phyloP scores from a whole-genome alignment of 2,329 filamentous ascomycete genomes.

The Coniella lustricola region DNA sequence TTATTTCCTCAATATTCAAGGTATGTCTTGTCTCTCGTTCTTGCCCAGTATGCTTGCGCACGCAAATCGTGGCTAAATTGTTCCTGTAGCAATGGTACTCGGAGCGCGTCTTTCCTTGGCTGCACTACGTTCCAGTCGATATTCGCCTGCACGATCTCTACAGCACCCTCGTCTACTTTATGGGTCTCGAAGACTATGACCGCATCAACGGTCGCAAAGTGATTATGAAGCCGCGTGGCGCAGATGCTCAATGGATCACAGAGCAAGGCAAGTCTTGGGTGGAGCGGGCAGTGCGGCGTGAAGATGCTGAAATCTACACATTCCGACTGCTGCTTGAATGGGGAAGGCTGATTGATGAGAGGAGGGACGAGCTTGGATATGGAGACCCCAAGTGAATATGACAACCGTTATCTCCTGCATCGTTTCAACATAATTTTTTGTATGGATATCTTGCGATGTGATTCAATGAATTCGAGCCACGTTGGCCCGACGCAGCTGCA shows the following conservation, averaged over 20 bases:
- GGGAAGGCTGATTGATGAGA: slow-evolving; percentile 61
- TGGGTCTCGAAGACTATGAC: slow-evolving; percentile 44
- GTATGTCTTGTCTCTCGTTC: background rate
- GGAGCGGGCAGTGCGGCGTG: slow-evolving; percentile 52
- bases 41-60: background rate
- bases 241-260: slow-evolving; percentile 59
- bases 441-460: too few relatives aligned
- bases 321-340: slow-evolving; percentile 74
- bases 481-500: too few relatives aligned
- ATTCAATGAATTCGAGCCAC: too few relatives aligned
- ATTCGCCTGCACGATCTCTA: slow-evolving; percentile 66
- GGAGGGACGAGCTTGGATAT: slow-evolving; percentile 30
- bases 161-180: slow-evolving; percentile 68
- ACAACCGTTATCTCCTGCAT: background rate
- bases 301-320: slow-evolving; percentile 76
- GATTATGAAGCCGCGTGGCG: slow-evolving; percentile 39
- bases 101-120: slow-evolving; percentile 65
- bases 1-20: slow-evolving; percentile 65
- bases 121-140: slow-evolving; percentile 75
- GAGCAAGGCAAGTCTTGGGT: slow-evolving; percentile 61
- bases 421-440: too few relatives aligned
- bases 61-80: background rate
- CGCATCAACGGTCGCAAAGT: slow-evolving; percentile 38
- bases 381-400: background rate
- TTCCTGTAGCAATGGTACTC: slow-evolving; percentile 61